Conservation (phyloP, 495 filamentous ascomycete genomes). For the Xylaria curta region DNA sequence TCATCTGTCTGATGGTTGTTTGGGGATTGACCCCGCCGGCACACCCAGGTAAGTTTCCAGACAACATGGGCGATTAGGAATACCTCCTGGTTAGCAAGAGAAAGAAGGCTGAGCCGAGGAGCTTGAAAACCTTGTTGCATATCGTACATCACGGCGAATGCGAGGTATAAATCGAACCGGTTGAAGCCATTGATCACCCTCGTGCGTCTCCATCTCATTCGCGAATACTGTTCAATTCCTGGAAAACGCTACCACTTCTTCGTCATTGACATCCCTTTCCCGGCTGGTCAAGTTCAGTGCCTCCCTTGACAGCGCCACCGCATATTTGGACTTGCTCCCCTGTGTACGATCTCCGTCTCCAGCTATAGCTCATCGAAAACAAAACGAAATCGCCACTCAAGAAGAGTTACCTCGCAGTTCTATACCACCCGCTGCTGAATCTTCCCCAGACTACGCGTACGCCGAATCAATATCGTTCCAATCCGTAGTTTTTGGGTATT, state of each 20-base stretch:
- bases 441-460: background rate
- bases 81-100: constrained; percentile 6
- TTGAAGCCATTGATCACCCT: constrained; percentile 33
- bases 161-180: constrained; percentile 33
- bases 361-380: background rate
- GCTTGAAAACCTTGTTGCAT: background rate
- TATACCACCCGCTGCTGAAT: background rate
- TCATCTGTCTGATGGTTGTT: constrained; percentile 56
- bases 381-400: background rate
- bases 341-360: background rate
- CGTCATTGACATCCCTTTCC: background rate
- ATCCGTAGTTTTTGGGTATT: background rate
- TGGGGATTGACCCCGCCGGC: constrained; percentile 46
- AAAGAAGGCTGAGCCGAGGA: constrained; percentile 16
- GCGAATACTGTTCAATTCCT: background rate
- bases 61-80: background rate
- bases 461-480: background rate
- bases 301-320: background rate
- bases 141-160: background rate
- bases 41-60: constrained; percentile 37
- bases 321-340: background rate
- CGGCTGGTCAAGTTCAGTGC: background rate
- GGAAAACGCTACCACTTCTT: background rate
- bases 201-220: constrained; percentile 22
- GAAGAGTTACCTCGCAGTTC: background rate